phyloP scores from a whole-genome alignment of 2,329 filamentous ascomycete species.

The Clarireedia sp. region DNA sequence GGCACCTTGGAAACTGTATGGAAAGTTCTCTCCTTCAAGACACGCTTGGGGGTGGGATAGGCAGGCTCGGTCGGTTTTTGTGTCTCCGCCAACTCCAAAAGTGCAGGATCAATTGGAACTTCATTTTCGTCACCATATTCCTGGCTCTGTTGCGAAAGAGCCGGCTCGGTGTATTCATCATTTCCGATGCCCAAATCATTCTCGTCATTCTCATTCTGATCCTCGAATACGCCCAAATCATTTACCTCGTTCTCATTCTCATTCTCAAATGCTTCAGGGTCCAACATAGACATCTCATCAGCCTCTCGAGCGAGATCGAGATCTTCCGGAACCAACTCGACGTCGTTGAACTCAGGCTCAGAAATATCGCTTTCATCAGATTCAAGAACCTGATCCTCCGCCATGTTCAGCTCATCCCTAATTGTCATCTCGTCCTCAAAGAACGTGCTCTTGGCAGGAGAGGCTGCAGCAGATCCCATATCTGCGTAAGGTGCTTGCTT shows the following conservation, averaged over 20 bases:
- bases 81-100: conserved; percentile 26
- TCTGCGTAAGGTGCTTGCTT: not conserved
- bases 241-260: not conserved
- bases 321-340: conserved; percentile 46
- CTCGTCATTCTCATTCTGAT: not conserved
- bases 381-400: conserved; percentile 29
- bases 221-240: conserved; percentile 6
- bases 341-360: conserved; percentile 36
- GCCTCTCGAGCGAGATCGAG: conserved; percentile 50
- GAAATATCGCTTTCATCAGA: conserved; percentile 13
- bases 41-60: conserved; percentile 23
- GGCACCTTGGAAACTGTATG: conserved; percentile 73
- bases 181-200: not conserved
- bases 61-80: conserved; percentile 6
- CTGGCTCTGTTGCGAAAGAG: conserved; percentile 53
- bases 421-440: conserved; percentile 56
- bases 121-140: conserved; percentile 62
- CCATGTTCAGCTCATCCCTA: conserved; percentile 32
- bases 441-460: conserved; percentile 39
- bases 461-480: not conserved
- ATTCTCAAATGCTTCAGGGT: conserved; percentile 27
- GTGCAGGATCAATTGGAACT: conserved; percentile 45
- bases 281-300: conserved; percentile 50
- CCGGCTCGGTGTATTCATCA: conserved; percentile 32
- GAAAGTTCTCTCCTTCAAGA: conserved; percentile 37